These are phyloP conservation scores for Cutaneotrichosporon spelunceum DNA, from an alignment of 1,284 basidiomycete species.

Conservation along the genomic window DNA sequence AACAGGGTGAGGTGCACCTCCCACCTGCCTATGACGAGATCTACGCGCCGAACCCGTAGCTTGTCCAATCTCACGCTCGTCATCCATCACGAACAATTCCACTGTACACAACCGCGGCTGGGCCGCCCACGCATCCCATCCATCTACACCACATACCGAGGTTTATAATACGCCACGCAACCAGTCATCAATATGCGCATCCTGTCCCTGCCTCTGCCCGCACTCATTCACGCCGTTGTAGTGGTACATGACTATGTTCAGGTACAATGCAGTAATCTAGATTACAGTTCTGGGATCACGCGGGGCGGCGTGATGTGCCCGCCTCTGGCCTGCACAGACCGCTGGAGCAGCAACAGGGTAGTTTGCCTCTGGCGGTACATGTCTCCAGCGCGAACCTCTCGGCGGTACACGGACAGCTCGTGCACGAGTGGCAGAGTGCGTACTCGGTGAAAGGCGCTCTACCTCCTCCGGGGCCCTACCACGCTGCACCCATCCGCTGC, in stretches of 20 bases:
- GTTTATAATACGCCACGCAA: neutral
- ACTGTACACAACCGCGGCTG: neutral
- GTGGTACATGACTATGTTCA: neutral
- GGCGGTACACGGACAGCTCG: too few relatives aligned
- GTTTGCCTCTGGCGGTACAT: too few relatives aligned
- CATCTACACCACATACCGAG: neutral
- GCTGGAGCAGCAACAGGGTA: too few relatives aligned
- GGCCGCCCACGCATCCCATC: neutral
- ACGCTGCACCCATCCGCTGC: too few relatives aligned
- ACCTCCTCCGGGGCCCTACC: too few relatives aligned
- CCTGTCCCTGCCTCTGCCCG: neutral
- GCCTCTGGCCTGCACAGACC: too few relatives aligned
- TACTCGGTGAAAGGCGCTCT: too few relatives aligned
- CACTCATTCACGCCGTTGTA: neutral
- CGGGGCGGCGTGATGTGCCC: too few relatives aligned
- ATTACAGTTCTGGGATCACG: neutral
- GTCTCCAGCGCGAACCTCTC: too few relatives aligned
- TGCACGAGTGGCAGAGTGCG: too few relatives aligned
- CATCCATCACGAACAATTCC: too few relatives aligned
- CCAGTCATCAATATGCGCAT: too few relatives aligned
- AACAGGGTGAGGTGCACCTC: constrained; percentile 17
- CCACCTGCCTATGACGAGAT: constrained; percentile 27
- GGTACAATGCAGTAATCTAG: neutral
- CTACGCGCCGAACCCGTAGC: constrained; percentile 13
- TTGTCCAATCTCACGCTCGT: neutral